phyloP scores from a whole-genome alignment of 78 protist genomes.

The Dictyostelium citrinum region DNA sequence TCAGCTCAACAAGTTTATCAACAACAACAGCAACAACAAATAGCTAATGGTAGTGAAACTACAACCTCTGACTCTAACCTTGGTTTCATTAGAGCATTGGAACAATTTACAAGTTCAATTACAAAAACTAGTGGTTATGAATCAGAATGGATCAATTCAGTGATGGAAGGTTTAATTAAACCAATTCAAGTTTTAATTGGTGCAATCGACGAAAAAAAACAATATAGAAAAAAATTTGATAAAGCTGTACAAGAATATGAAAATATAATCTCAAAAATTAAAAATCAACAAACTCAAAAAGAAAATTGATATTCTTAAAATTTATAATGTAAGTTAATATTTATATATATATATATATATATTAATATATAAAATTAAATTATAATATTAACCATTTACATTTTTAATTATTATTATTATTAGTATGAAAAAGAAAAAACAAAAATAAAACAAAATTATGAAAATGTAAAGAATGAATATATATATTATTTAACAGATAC shows the following conservation, averaged over 20 bases:
- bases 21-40: background rate
- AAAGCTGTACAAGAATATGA: constrained; percentile 53
- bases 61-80: background rate
- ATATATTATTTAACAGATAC: constrained; percentile 54
- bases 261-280: constrained; percentile 29
- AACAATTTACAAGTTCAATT: constrained; percentile 51
- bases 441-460: constrained; percentile 37
- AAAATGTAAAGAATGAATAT: constrained; percentile 49
- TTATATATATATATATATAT: too few species aligned
- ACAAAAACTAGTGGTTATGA: constrained; percentile 52
- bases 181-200: constrained; percentile 32
- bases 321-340: constrained; percentile 68
- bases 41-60: background rate
- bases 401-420: too few species aligned
- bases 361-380: too few species aligned
- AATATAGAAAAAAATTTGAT: constrained; percentile 62
- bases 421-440: constrained; percentile 76
- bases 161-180: constrained; percentile 41
- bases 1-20: background rate
- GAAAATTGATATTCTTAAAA: constrained; percentile 60
- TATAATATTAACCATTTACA: too few species aligned
- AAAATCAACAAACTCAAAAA: constrained; percentile 47
- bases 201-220: constrained; percentile 46
- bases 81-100: constrained; percentile 62
- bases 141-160: background rate